Evolutionary conservation across 2,329 filamentous ascomycete species (phyloP).

Genomic region (Thielaviopsis ethacetica): DNA sequence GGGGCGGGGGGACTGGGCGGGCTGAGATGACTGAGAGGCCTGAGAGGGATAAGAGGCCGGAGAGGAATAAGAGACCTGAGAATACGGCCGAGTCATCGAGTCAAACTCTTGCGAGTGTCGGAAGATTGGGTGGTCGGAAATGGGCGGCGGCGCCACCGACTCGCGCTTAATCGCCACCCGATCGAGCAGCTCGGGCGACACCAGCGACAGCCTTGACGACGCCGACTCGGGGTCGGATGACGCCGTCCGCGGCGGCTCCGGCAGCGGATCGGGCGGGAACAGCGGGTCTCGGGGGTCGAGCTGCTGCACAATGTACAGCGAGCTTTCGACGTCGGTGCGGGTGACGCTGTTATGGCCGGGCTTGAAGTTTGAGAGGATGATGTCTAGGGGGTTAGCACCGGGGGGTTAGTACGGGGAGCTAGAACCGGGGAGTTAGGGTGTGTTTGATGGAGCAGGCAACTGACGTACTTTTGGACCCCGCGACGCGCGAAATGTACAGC

Average conservation of each 20-base stretch:
- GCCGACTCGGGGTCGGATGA: background rate
- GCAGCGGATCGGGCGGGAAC: slow-evolving; percentile 34
- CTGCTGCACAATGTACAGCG: slow-evolving; percentile 75
- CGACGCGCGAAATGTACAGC: slow-evolving; percentile 86
- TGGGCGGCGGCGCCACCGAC: background rate
- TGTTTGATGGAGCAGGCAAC: background rate
- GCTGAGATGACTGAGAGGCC: slow-evolving; percentile 11
- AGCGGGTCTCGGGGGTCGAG: slow-evolving; percentile 27
- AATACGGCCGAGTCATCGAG: background rate
- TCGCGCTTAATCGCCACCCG: background rate
- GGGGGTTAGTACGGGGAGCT: no score
- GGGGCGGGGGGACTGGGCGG: background rate
- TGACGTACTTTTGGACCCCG: slow-evolving; percentile 63
- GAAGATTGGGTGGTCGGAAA: slow-evolving; percentile 6
- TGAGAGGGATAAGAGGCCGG: slow-evolving; percentile 6
- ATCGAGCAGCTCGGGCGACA: background rate
- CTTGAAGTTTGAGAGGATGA: slow-evolving; percentile 83
- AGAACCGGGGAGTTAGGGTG: no score
- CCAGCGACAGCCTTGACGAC: background rate
- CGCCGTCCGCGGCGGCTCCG: background rate
- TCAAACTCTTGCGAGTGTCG: slow-evolving; percentile 5
- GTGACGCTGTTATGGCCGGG: slow-evolving; percentile 81
- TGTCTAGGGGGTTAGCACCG: slow-evolving; percentile 38
- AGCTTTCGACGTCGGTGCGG: slow-evolving; percentile 69
- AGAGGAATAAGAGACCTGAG: slow-evolving; percentile 13